Conservation (phyloP, 2,329 filamentous ascomycete species). For the Fusarium duplospermum region DNA sequence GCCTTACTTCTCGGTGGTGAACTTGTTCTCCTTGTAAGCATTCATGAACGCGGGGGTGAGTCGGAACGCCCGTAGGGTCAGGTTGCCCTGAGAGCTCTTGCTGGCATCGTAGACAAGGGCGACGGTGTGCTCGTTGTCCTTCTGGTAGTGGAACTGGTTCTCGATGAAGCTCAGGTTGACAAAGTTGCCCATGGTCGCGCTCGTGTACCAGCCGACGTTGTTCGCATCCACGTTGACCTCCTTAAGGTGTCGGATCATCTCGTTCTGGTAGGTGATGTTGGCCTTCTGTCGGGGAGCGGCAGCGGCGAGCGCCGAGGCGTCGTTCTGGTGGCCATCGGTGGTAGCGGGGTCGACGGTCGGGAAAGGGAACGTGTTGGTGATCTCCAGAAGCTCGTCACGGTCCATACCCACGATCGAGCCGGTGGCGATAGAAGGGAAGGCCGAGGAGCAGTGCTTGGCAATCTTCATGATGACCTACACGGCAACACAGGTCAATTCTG, state of each 20-base stretch:
- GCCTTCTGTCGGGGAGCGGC: constrained; percentile 92
- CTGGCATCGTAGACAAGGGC: constrained; percentile 95
- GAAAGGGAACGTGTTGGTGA: constrained; percentile 97
- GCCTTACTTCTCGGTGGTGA: constrained; percentile 90
- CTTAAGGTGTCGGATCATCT: constrained; percentile 96
- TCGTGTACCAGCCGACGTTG: constrained; percentile 98
- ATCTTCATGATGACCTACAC: constrained; percentile 94
- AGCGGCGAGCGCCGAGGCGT: constrained; percentile 80
- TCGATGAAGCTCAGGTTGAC: constrained; percentile 95
- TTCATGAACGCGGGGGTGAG: constrained; percentile 89
- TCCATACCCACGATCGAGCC: constrained; percentile 96
- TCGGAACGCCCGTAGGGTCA: constrained; percentile 92
- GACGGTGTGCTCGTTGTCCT: constrained; percentile 88
- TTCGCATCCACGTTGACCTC: constrained; percentile 99
- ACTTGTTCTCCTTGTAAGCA: constrained; percentile 96
- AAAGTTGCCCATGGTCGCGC: constrained; percentile 98
- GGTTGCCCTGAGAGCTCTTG: constrained; percentile 89
- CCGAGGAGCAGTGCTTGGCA: constrained; percentile 91
- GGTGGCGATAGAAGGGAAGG: constrained; percentile 89
- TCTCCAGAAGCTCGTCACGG: constrained; percentile 80
- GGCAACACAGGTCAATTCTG: constrained; percentile 31
- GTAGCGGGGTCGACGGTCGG: constrained; percentile 80
- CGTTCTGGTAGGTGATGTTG: constrained; percentile 88
- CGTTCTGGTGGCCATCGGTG: constrained; percentile 79
- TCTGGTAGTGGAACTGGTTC: constrained; percentile 98